Percentiles rank a stretch among this genome's conserved stretches.
Conservation (phyloP, 345 rosid species). For the Citrus medica region DNA sequence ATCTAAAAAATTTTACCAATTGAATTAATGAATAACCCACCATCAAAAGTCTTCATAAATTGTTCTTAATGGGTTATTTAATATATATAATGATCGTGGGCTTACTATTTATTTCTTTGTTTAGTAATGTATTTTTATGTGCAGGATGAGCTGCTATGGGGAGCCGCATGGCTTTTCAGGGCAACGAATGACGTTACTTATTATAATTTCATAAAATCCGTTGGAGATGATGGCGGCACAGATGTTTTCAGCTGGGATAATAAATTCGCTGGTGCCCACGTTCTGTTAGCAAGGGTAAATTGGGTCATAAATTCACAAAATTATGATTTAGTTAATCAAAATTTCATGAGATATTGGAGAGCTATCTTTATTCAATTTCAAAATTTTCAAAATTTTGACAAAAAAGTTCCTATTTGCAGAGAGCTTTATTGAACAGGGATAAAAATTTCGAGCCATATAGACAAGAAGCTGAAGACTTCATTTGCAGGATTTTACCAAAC, state of each 20-base stretch:
- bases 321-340: neutral
- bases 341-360: neutral
- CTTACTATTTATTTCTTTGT: neutral
- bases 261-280: slow-evolving; percentile 83
- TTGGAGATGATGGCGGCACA: slow-evolving; percentile 74
- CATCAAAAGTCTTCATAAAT: too few species aligned
- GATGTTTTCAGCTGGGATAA: slow-evolving; percentile 96
- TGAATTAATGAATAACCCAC: too few species aligned
- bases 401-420: slow-evolving; percentile 28
- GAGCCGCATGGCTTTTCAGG: slow-evolving; percentile 73
- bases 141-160: slow-evolving; percentile 93
- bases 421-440: slow-evolving; percentile 57
- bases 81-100: too few species aligned
- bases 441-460: slow-evolving; percentile 54
- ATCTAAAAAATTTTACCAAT: too few species aligned
- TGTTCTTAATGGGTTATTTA: too few species aligned
- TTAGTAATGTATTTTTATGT: neutral
- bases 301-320: neutral
- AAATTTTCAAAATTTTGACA: neutral
- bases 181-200: slow-evolving; percentile 70
- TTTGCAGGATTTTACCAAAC: slow-evolving; percentile 78
- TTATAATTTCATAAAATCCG: slow-evolving; percentile 54
- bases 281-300: slow-evolving; percentile 69
- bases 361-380: too few species aligned
- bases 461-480: slow-evolving; percentile 73